Conservation (phyloP, 805 yeast species). For the Wickerhamomyces xylosicus region DNA sequence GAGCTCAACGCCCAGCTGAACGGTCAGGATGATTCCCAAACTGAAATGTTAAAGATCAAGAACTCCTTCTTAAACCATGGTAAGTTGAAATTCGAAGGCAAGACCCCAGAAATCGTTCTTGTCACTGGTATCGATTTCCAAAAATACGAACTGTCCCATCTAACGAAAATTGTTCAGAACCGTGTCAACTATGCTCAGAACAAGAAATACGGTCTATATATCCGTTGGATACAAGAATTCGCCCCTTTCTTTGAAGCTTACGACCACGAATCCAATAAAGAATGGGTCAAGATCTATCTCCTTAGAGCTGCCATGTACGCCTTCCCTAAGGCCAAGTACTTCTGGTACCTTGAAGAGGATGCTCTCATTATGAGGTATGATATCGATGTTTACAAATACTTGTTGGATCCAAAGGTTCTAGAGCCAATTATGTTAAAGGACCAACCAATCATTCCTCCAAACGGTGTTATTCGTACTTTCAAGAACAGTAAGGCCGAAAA, state of each 20-base stretch:
- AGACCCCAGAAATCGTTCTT: constrained; percentile 56
- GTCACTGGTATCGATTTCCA: constrained; percentile 78
- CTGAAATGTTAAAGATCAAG: constrained; percentile 32
- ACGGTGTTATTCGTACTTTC: constrained; percentile 60
- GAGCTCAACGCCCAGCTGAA: constrained; percentile 28
- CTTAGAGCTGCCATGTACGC: constrained; percentile 88
- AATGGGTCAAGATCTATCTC: constrained; percentile 56
- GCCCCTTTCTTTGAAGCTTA: constrained; percentile 38
- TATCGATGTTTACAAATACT: constrained; percentile 46
- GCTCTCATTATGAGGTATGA: constrained; percentile 66
- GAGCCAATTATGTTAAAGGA: constrained; percentile 56
- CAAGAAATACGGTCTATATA: constrained; percentile 74
- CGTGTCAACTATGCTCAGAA: constrained; percentile 80
- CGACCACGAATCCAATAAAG: constrained; percentile 31
- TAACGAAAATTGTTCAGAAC: constrained; percentile 69
- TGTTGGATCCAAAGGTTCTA: constrained; percentile 51
- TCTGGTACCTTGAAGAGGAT: constrained; percentile 80
- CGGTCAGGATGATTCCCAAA: constrained; percentile 16
- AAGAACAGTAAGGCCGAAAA: constrained; percentile 43
- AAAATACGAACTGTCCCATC: constrained; percentile 43
- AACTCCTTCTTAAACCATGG: constrained; percentile 58
- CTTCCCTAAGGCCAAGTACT: constrained; percentile 83
- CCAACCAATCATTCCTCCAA: constrained; percentile 63
- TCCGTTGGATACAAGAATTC: constrained; percentile 82
- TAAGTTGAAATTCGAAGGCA: constrained; percentile 34